Evolutionary conservation across 1,139 yeast genomes (phyloP).

Genomic region (Spathaspora sp.): DNA sequence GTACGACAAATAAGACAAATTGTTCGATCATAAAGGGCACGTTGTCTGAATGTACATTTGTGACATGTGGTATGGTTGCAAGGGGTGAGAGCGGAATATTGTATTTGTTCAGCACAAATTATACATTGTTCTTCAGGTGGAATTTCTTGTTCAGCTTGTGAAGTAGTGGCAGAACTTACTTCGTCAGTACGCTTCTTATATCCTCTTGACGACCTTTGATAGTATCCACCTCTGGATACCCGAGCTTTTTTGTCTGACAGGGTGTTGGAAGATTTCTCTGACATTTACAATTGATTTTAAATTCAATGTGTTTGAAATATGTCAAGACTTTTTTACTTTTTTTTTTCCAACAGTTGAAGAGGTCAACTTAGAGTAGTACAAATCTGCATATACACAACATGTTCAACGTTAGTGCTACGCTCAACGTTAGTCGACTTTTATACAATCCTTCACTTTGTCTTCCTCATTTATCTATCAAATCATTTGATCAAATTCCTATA

Average conservation of each 20-base stretch:
- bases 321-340: not conserved
- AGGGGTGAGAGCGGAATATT: constrained; percentile 67
- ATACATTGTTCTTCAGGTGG: constrained; percentile 54
- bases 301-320: not conserved
- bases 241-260: constrained; percentile 16
- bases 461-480: constrained; percentile 63
- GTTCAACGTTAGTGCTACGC: constrained; percentile 71
- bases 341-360: not conserved
- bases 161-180: not conserved
- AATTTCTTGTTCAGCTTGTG: constrained; percentile 23
- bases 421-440: constrained; percentile 61
- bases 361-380: not conserved
- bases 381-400: constrained; percentile 13
- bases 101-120: constrained; percentile 77
- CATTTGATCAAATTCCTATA: constrained; percentile 59
- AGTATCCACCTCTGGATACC: constrained; percentile 18
- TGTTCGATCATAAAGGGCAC: constrained; percentile 73
- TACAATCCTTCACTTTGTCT: constrained; percentile 66
- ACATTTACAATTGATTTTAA: not conserved
- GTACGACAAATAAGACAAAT: constrained; percentile 84
- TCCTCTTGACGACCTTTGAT: constrained; percentile 4
- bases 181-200: constrained; percentile 8
- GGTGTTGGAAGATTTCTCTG: not conserved
- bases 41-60: constrained; percentile 75
- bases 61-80: constrained; percentile 89